Evolutionary conservation across 805 yeast species (phyloP).

Genomic region (Metschnikowia gruessii): DNA sequence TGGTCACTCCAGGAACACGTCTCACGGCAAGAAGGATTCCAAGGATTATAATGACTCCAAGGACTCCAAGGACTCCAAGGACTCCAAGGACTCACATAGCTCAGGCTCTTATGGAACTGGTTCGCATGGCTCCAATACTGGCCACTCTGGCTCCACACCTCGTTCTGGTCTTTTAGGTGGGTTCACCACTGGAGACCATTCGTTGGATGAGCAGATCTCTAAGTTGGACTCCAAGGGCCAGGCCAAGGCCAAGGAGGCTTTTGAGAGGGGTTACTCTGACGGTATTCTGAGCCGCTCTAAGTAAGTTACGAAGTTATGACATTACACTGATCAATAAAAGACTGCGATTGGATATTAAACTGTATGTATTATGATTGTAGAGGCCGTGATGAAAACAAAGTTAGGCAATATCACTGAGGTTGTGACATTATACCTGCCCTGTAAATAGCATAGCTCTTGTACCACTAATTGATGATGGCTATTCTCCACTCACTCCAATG

Average conservation of each 20-base stretch:
- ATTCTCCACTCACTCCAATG: too few species aligned
- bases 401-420: too few species aligned
- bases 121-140: conserved; percentile 1
- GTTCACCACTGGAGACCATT: conserved; percentile 36
- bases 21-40: too few species aligned
- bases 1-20: background rate
- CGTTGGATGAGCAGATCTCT: conserved; percentile 36
- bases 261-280: conserved; percentile 39
- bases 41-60: too few species aligned
- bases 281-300: conserved; percentile 20
- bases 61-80: too few species aligned
- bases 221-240: conserved; percentile 34
- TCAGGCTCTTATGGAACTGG: background rate
- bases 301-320: background rate
- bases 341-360: too few species aligned
- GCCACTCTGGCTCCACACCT: conserved; percentile 3
- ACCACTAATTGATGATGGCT: too few species aligned
- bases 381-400: too few species aligned
- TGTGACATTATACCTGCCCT: too few species aligned
- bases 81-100: background rate
- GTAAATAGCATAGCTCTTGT: too few species aligned
- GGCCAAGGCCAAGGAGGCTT: conserved; percentile 40
- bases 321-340: too few species aligned
- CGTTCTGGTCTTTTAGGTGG: conserved; percentile 7
- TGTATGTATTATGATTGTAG: too few species aligned